Conservation (phyloP, 2,329 filamentous ascomycete genomes). For the Fusarium keratoplasticum region DNA sequence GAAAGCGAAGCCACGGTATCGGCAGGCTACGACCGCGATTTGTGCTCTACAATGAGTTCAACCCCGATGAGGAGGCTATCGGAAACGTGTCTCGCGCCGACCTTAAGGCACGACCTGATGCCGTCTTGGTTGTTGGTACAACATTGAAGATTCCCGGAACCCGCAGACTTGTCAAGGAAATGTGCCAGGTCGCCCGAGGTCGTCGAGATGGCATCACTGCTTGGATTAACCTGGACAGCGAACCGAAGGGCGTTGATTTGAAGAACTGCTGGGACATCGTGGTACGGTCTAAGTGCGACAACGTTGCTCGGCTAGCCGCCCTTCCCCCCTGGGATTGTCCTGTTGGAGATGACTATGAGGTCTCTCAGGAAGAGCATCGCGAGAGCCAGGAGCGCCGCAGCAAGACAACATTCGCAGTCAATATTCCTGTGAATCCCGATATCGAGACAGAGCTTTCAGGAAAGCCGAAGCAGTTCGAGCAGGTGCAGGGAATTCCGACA, state of each 20-base stretch:
- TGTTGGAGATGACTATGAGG: slow-evolving; percentile 62
- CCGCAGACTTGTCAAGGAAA: slow-evolving; percentile 86
- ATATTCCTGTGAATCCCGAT: slow-evolving; percentile 41
- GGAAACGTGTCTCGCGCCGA: slow-evolving; percentile 90
- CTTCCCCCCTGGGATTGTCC: slow-evolving; percentile 69
- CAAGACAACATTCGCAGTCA: slow-evolving; percentile 51
- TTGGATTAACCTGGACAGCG: slow-evolving; percentile 93
- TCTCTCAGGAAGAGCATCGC: slow-evolving; percentile 59
- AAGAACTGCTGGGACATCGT: slow-evolving; percentile 95
- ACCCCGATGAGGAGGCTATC: slow-evolving; percentile 96
- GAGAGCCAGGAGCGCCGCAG: slow-evolving; percentile 53
- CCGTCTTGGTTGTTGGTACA: slow-evolving; percentile 93
- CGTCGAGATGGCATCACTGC: slow-evolving; percentile 87
- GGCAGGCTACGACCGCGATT: slow-evolving; percentile 91
- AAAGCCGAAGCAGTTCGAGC: slow-evolving; percentile 55
- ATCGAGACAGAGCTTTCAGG: slow-evolving; percentile 42
- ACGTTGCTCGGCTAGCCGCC: slow-evolving; percentile 80
- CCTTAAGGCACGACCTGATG: slow-evolving; percentile 86
- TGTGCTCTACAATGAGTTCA: slow-evolving; percentile 97
- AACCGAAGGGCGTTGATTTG: slow-evolving; percentile 84
- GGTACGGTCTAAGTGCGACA: slow-evolving; percentile 87
- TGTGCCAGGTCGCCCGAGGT: slow-evolving; percentile 87
- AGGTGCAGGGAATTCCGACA: slow-evolving; percentile 65
- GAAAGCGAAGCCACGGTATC: slow-evolving; percentile 93
- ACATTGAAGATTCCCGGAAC: slow-evolving; percentile 96